phyloP scores from a whole-genome alignment of 164 flowering plant species.

The Paratinospora sagittata region DNA sequence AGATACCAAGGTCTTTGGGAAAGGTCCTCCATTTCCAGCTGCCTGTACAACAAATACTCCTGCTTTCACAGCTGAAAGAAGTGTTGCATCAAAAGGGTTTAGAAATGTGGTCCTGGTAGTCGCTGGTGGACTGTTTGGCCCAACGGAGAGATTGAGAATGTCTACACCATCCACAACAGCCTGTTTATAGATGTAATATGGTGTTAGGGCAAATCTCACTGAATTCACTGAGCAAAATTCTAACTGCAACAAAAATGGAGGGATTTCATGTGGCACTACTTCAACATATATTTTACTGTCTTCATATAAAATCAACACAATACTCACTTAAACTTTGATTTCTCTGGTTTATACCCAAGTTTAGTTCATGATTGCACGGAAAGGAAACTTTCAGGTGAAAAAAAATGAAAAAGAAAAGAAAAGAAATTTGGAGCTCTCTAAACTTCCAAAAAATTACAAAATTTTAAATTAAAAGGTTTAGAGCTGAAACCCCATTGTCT shows the following conservation, averaged over 20 bases:
- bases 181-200: conserved; percentile 34
- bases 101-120: conserved; percentile 76
- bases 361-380: too few species aligned
- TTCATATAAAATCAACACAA: too few species aligned
- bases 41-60: conserved; percentile 99
- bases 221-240: too few species aligned
- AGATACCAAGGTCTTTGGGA: conserved; percentile 81
- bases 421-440: not conserved
- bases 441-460: not conserved
- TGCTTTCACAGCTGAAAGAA: conserved; percentile 92
- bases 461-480: too few species aligned
- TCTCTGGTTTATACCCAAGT: not conserved
- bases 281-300: too few species aligned
- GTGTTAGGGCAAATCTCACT: not conserved
- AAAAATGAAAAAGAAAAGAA: not conserved
- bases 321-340: too few species aligned
- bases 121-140: conserved; percentile 94
- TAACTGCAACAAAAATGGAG: too few species aligned
- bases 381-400: too few species aligned
- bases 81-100: conserved; percentile 90
- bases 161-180: conserved; percentile 99
- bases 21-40: conserved; percentile 98
- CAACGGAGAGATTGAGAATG: conserved; percentile 92
- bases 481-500: too few species aligned
- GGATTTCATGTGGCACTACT: too few species aligned